phyloP scores from a whole-genome alignment of 148 eudicot species.

The Amaranthus hypochondriacus region DNA sequence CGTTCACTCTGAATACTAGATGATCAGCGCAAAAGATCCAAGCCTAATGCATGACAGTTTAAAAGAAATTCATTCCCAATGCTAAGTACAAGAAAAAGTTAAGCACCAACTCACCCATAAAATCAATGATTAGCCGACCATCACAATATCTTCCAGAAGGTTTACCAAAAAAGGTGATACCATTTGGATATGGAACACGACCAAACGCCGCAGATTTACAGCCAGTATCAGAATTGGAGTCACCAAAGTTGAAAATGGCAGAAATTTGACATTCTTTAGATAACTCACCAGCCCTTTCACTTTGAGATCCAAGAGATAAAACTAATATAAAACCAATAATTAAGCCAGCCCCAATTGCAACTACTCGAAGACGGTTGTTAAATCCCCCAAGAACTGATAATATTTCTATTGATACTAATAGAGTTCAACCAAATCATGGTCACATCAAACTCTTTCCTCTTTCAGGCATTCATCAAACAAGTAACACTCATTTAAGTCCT shows the following conservation, averaged over 20 bases:
- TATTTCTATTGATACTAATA: slow-evolving; percentile 13
- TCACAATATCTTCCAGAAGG: slow-evolving; percentile 72
- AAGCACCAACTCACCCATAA: slow-evolving; percentile 45
- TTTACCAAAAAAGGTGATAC: slow-evolving; percentile 51
- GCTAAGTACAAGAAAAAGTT: not conserved
- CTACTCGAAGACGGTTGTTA: slow-evolving; percentile 22
- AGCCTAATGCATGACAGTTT: not conserved
- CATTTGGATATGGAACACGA: slow-evolving; percentile 58
- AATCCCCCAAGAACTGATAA: slow-evolving; percentile 24
- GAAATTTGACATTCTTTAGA: slow-evolving; percentile 45
- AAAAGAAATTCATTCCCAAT: not conserved
- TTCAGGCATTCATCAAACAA: slow-evolving; percentile 21
- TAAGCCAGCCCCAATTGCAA: slow-evolving; percentile 25
- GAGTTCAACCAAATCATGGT: slow-evolving; percentile 26
- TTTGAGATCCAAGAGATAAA: slow-evolving; percentile 20
- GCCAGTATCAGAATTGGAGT: slow-evolving; percentile 89
- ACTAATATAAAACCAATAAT: slow-evolving; percentile 21
- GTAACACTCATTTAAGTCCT: not conserved
- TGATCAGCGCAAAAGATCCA: not conserved
- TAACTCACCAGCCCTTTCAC: slow-evolving; percentile 8
- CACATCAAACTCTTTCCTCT: slow-evolving; percentile 7
- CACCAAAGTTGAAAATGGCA: slow-evolving; percentile 86
- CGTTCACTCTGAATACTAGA: not conserved
- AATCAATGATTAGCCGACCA: slow-evolving; percentile 72
- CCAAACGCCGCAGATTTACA: slow-evolving; percentile 75